Base-by-base conservation (phyloP, 169 alveolate genomes). In the Plasmodium knowlesi region DNA sequence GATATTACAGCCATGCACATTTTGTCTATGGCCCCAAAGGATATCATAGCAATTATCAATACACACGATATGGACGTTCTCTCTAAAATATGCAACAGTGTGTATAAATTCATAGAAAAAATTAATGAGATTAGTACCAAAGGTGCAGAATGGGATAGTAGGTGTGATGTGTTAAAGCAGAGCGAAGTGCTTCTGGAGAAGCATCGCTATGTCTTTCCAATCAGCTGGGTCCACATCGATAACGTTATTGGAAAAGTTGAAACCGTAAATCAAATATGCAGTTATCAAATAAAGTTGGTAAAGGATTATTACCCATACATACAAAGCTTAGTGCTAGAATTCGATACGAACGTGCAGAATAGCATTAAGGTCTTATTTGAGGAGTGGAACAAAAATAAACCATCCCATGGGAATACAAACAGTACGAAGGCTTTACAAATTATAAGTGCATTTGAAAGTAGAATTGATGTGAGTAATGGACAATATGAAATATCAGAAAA, bases 241-340 rank as follows among this genome's bases (percentile, higher is more conserved):
- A 93, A 96, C 54, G 97, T 99, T 10, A 99, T 98, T 92, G 98
- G 99, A 1, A 99, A 98, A 43, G 98, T 99, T 98, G 97, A 96
- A 57, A 92, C 97, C 30, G 98, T 98, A 43, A 96, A 96, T 90
- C 98, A 98, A 81, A 80, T 96, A 32, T 73, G 94, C 88, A 61
- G 61, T 22, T 84, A 80, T 92, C 95, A 85, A 83, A 92, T 84
- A 30, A 79, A 84, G 71, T 83, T 93, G 54, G 86, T 93, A 12
- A 89, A 84, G 39, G 96, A 93, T 53, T 86, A 89, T 57, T 74
- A 73, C 0, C 94, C 93, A 28, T 86, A 93, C 43, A 53, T 93
- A 73, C 88, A 93, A 84, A 72, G 93, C 50, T 9, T 93, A 25
- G 88, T 93, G 9, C 43, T 88, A 39, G 92, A 80, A 32, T 88